Evolutionary conservation across 805 yeast genomes (phyloP), one percentile per base, ranked within the genome.

Genomic region (Debaryomyces prosopidis): DNA sequence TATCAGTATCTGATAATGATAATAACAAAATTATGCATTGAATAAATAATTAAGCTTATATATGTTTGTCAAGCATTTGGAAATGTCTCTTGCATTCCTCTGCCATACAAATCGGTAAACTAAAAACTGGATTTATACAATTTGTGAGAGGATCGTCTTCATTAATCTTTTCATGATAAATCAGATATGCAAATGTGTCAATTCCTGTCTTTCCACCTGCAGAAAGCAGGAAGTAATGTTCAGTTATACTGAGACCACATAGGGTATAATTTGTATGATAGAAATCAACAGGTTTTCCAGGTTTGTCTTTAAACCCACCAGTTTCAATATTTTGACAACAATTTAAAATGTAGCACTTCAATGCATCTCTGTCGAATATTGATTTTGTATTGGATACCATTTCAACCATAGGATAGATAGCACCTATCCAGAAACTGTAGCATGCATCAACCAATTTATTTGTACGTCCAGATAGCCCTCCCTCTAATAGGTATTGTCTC

Each of bases 381-480:
- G 34, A 43, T 18, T 36, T 31, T 0, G 28, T 47, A 18, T 15
- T 49, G 44, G 45, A 50, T 1, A 53, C 31, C 0, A 77, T 69
- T 47, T 87, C 94, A 3, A 89, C 47, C 30, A 89, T 63, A 0
- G 88, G 81, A 50, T 77, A 71, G 32, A 84, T 62, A 0, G 89
- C 95, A 1, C 98, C 98, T 1, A 90, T 85, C 99, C 99, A 94
- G 63, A 86, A 92, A 59, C 92, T 82, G 62, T 94, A 94, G 64
- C 99, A 94, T 0, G 96, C 97, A 62, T 94, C 99, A 1, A 94
- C 98, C 27, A 94, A 74, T 61, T 94, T 94, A 62, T 92, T 92
- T 0, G 96, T 81, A 44, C 99, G 77, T 0, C 99, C 99, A 10
- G 83, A 76, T 39, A 92, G 77, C 0, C 98, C 97, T 10, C 92